Evolutionary conservation across 805 yeast genomes (phyloP), one percentile per base, ranked within the genome.

Genomic region (Isabelozyma pseudorhagii): DNA sequence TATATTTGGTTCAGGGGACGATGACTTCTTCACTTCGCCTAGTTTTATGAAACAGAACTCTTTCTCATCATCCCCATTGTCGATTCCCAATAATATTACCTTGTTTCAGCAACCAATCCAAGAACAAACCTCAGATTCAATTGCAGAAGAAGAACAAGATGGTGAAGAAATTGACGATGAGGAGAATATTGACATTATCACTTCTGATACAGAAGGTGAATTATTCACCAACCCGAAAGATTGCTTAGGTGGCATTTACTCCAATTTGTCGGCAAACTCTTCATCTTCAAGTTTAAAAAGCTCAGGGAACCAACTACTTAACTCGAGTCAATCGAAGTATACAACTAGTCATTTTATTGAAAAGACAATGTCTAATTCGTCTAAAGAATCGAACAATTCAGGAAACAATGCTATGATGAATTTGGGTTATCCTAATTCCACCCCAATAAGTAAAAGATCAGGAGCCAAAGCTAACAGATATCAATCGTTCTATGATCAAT

Each of bases 401-500:
- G 47, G 47, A n/a, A 47, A 41, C 14, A 38, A 47, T 8, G 46
- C 46, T 3, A 44, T 48, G 8, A 50, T 42, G 25, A 44, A 45
- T 43, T 28, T 46, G n/a, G 17, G 31, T 29, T 58, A 48, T 40
- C 45, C 54, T 6, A 59, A 63, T 1, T 62, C 67, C 2, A 50
- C 55, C 38, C 46, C 51, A 39, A 48, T 61, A 4, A 51, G 54
- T 1, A 66, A 65, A 58, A 66, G 66, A 56, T 70, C 69, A 13
- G 72, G 64, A 34, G 80, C 80, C 14, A 69, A 72, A 46, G 81
- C 81, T 1, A 63, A 61, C 28, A 62, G 81, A 45, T 79, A 77
- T 52, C 80, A 78, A 57, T 68, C 70, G 10, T 75, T 76, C 57
- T 77, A 78, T 52, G 78, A 76, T 51, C 77, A 73, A 53, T 71